Conservation (phyloP, 2,329 filamentous ascomycete genomes). For the Xenoacremonium recifei region DNA sequence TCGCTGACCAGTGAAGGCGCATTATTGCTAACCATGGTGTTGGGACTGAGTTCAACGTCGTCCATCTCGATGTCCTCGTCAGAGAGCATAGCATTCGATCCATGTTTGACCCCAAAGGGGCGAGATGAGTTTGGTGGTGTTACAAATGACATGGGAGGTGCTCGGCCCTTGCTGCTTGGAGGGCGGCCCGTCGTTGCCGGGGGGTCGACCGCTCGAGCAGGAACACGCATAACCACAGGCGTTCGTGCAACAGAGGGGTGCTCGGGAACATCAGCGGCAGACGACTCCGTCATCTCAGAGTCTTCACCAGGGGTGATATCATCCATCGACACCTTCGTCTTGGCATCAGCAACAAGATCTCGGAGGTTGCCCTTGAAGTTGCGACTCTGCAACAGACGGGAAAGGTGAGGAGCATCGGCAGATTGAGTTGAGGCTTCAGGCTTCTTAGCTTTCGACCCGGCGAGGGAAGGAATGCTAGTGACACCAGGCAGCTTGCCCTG, state of each 20-base stretch:
- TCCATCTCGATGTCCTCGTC: slow-evolving; percentile 53
- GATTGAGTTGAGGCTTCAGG: slow-evolving; percentile 48
- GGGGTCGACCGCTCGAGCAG: slow-evolving; percentile 56
- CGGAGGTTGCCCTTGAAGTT: slow-evolving; percentile 61
- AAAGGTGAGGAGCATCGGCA: slow-evolving; percentile 64
- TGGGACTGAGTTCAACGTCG: slow-evolving; percentile 65
- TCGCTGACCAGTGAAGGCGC: slow-evolving; percentile 79
- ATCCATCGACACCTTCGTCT: slow-evolving; percentile 50
- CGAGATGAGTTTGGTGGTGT: slow-evolving; percentile 30
- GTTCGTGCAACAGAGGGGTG: slow-evolving; percentile 27
- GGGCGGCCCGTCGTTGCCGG: slow-evolving; percentile 46
- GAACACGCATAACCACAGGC: slow-evolving; percentile 55
- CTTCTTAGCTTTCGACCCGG: slow-evolving; percentile 3
- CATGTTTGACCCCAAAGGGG: slow-evolving; percentile 18
- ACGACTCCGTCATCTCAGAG: slow-evolving; percentile 37
- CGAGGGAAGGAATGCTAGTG: slow-evolving; percentile 39
- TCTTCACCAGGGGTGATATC: slow-evolving; percentile 55
- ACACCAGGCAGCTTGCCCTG: slow-evolving; percentile 52
- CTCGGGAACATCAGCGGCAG: slow-evolving; percentile 9
- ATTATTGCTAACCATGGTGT: slow-evolving; percentile 70
- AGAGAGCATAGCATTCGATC: slow-evolving; percentile 23
- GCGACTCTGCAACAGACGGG: slow-evolving; percentile 59
- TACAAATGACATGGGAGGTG: slow-evolving; percentile 38
- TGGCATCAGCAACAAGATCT: slow-evolving; percentile 58
- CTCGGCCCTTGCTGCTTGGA: slow-evolving; percentile 56